These are phyloP conservation scores for Pachyrhizus erosus DNA, from an alignment of 306 rosid genomes.

Conservation along the genomic window DNA sequence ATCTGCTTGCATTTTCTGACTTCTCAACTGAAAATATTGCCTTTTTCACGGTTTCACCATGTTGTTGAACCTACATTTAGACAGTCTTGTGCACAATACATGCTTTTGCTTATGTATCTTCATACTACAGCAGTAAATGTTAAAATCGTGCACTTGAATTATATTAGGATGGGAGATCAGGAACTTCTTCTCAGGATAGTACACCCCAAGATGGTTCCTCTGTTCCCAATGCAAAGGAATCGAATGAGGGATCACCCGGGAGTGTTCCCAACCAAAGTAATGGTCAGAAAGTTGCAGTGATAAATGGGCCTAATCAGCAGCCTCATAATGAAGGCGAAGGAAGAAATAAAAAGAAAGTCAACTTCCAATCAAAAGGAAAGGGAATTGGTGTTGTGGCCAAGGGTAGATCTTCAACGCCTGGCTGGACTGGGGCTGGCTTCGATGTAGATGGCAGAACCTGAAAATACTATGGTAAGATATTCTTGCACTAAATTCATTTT, in stretches of 20 bases:
- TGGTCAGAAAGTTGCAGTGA: slow-evolving; percentile 48
- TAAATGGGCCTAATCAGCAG: slow-evolving; percentile 57
- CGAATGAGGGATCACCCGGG: slow-evolving; percentile 47
- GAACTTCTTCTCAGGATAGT: slow-evolving; percentile 50
- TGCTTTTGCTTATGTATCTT: slow-evolving; percentile 34
- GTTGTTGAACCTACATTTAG: slow-evolving; percentile 26
- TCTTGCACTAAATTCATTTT: slow-evolving; percentile 30
- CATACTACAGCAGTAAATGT: slow-evolving; percentile 16
- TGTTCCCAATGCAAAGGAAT: slow-evolving; percentile 54
- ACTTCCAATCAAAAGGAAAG: slow-evolving; percentile 78
- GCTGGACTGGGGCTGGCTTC: slow-evolving; percentile 96
- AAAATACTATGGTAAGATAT: slow-evolving; percentile 28
- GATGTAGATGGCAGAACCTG: slow-evolving; percentile 76
- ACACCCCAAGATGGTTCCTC: slow-evolving; percentile 52
- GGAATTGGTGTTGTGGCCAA: slow-evolving; percentile 85
- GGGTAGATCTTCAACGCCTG: slow-evolving; percentile 75
- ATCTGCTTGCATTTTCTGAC: not conserved
- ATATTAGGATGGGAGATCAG: slow-evolving; percentile 63
- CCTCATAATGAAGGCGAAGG: slow-evolving; percentile 66
- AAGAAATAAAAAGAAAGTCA: slow-evolving; percentile 73
- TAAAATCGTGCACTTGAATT: slow-evolving; percentile 40
- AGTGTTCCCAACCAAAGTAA: slow-evolving; percentile 53
- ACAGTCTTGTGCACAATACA: not conserved
- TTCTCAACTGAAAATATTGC: slow-evolving; percentile 12
- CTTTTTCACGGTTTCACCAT: not conserved